A percentile compares a stretch with the other conserved stretches of the same genome.
Conservation (phyloP, 2,329 filamentous ascomycete genomes). For the Dichotomopilus funicola region DNA sequence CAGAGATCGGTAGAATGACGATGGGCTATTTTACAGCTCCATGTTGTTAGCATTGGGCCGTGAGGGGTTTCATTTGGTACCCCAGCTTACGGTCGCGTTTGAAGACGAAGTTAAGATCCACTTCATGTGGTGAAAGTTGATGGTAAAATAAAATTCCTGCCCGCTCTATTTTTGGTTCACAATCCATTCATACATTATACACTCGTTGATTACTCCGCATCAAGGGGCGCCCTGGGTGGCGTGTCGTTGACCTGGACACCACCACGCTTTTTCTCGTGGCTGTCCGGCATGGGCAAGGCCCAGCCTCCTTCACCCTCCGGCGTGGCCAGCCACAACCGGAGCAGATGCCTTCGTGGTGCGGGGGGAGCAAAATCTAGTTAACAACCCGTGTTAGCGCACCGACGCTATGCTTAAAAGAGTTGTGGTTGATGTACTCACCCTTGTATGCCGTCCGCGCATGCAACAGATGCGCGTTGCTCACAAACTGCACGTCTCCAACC, state of each 20-base stretch:
- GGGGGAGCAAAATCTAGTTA: constrained; percentile 52
- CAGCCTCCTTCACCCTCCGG: constrained; percentile 79
- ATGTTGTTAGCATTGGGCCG: too few relatives aligned
- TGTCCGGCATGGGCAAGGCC: constrained; percentile 77
- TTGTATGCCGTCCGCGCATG: constrained; percentile 78
- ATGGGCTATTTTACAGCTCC: too few relatives aligned
- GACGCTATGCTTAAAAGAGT: too few relatives aligned
- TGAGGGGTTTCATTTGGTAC: too few relatives aligned
- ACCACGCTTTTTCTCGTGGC: constrained; percentile 75
- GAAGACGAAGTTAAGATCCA: too few relatives aligned
- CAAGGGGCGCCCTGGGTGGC: constrained; percentile 65
- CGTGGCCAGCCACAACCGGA: constrained; percentile 78
- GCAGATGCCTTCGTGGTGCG: constrained; percentile 66
- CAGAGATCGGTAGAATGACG: too few relatives aligned
- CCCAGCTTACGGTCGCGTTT: too few relatives aligned
- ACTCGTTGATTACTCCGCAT: constrained; percentile 58
- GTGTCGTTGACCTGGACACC: constrained; percentile 83
- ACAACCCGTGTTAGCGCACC: not conserved
- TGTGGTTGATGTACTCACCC: constrained; percentile 28
- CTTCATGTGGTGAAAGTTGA: too few relatives aligned
- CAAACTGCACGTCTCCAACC: constrained; percentile 81
- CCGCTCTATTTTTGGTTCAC: too few relatives aligned
- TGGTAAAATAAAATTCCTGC: too few relatives aligned
- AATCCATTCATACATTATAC: not conserved
- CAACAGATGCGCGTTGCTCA: constrained; percentile 72